A percentile compares a stretch with the other conserved stretches of the same genome.
These are phyloP conservation scores for Carex myosuroides DNA, from an alignment of 176 grass and related monocot species.

Conservation along the genomic window DNA sequence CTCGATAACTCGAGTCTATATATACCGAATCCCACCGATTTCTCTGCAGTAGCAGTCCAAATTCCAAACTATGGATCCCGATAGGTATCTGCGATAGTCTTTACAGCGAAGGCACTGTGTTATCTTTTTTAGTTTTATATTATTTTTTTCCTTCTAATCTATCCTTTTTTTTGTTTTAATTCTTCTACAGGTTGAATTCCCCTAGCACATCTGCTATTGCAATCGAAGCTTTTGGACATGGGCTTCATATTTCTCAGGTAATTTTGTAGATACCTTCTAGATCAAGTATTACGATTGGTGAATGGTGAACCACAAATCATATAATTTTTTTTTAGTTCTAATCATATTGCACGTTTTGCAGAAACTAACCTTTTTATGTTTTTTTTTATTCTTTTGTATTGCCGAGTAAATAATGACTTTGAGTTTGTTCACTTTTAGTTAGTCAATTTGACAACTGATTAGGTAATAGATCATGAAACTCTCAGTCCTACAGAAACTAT, in stretches of 20 bases:
- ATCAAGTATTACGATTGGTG: background rate
- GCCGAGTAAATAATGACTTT: background rate
- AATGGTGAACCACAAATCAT: background rate
- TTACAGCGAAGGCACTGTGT: background rate
- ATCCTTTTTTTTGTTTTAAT: background rate
- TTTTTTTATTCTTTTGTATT: background rate
- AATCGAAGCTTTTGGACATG: conserved; percentile 69
- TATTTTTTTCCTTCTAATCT: background rate
- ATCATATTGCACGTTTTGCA: background rate
- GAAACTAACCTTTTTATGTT: background rate
- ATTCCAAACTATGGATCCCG: background rate
- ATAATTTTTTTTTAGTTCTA: background rate
- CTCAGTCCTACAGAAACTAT: background rate
- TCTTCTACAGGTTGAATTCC: conserved; percentile 57
- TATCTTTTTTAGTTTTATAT: background rate
- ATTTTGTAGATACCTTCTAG: background rate
- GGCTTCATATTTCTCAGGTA: conserved; percentile 76
- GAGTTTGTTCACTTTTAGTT: too few species aligned
- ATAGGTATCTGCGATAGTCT: conserved; percentile 2
- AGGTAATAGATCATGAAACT: background rate
- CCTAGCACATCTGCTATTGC: conserved; percentile 75
- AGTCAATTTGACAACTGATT: background rate
- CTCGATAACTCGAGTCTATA: background rate
- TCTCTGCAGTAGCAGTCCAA: background rate
- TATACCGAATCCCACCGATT: background rate